phyloP scores from a whole-genome alignment of 805 yeast species.

The Yarrowia sp. region DNA sequence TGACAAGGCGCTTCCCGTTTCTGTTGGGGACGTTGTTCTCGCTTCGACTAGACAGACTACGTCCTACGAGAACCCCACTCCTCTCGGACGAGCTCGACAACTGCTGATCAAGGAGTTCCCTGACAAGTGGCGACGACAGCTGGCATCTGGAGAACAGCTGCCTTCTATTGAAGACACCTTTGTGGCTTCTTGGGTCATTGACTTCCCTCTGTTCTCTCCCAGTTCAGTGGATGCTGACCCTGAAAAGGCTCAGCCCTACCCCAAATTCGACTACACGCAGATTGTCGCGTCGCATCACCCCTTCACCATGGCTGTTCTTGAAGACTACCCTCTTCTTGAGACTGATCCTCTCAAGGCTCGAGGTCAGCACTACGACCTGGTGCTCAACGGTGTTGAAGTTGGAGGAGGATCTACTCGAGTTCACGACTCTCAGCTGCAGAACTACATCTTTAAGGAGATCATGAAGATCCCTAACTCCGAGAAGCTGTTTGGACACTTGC shows the following conservation, averaged over 20 bases:
- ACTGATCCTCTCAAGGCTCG: conserved; percentile 66
- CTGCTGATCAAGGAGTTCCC: conserved; percentile 67
- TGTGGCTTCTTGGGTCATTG: conserved; percentile 74
- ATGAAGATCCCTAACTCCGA: conserved; percentile 65
- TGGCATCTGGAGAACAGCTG: conserved; percentile 26
- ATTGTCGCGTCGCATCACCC: conserved; percentile 92
- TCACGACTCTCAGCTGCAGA: conserved; percentile 83
- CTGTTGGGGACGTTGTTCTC: conserved; percentile 77
- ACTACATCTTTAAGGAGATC: conserved; percentile 69
- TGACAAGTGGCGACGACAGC: conserved; percentile 55
- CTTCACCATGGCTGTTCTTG: conserved; percentile 85
- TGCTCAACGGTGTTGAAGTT: conserved; percentile 89
- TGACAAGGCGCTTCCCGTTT: conserved; percentile 55
- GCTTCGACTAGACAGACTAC: conserved; percentile 72
- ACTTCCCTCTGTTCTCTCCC: conserved; percentile 92
- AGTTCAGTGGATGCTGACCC: conserved; percentile 40
- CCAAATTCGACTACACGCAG: conserved; percentile 59
- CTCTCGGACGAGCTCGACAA: conserved; percentile 86
- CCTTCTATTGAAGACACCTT: conserved; percentile 41
- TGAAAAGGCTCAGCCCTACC: conserved; percentile 55
- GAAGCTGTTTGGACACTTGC: conserved; percentile 80
- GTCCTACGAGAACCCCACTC: conserved; percentile 93
- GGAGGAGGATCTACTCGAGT: conserved; percentile 98
- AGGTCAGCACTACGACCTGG: conserved; percentile 95
- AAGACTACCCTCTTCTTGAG: conserved; percentile 66